Evolutionary conservation across 2,329 filamentous ascomycete species (phyloP).

Genomic region (Ophiostoma sp.): DNA sequence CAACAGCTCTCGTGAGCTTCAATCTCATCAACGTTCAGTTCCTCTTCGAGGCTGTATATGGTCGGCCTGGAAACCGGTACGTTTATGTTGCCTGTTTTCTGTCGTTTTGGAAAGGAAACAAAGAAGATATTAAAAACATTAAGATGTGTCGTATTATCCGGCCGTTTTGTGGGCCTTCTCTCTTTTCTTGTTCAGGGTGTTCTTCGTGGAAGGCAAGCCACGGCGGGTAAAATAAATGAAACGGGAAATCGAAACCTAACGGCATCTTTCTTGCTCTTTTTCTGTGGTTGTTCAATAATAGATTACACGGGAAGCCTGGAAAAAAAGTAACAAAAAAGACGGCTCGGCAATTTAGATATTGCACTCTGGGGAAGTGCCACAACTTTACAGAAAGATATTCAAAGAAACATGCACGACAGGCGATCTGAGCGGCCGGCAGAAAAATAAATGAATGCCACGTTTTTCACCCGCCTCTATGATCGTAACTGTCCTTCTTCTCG

Average conservation of each 20-base stretch:
- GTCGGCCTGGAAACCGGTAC: constrained; percentile 21
- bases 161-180: neutral
- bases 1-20: neutral
- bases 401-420: neutral
- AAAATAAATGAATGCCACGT: constrained; percentile 14
- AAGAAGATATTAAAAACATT: neutral
- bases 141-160: neutral
- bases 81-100: neutral
- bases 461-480: neutral
- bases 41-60: neutral
- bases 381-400: neutral
- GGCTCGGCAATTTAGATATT: neutral
- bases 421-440: neutral
- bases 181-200: neutral
- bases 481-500: too few species aligned
- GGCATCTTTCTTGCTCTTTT: neutral
- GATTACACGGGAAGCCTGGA: neutral
- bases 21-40: neutral
- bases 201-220: neutral
- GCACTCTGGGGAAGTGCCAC: neutral
- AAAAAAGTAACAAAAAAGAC: neutral
- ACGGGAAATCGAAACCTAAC: neutral
- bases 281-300: neutral
- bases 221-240: neutral
- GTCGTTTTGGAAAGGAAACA: neutral